Evolutionary conservation across 805 yeast genomes (phyloP), one percentile per base, ranked within the genome.

Genomic region (Cyberlindnera samutprakarnensis): DNA sequence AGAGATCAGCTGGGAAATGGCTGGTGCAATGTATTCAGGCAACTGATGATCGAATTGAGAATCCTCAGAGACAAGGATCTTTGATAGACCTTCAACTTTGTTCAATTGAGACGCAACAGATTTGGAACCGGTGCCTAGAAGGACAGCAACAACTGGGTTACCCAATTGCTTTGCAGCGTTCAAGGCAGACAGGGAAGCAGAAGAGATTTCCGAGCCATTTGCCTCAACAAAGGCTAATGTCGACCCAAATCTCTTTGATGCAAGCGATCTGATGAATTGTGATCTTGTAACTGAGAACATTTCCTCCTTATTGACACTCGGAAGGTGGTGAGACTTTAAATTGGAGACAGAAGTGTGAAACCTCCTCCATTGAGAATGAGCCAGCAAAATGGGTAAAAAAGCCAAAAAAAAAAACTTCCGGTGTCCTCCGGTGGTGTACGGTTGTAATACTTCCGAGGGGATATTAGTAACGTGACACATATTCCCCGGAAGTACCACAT

Each of bases 21-120:
- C 60, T n/a, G 92, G 87, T 6, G 94, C 66, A 28, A 82, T 62
- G 47, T 73, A 72, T 60, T 90, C 98, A 6, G 97, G 92, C 27
- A 86, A 67, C 30, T 72, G 68, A 46, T 78, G 81, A 48, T 78
- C 77, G 46, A 75, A 82, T 37, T 70, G 70, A 2, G 59, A 56
- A 38, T 75, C 75, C 26, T 68, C 60, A 6, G 83, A 79, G 27
- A 77, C 63, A 8, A 82, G 43, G 10, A 82, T 36, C 20, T 50
- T 48, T 12, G 36, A 31, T 11, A 51, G 31, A 2, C 72, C 76
- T 4, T 64, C 59, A 19, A 79, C 59, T 44, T 75, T 70, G 21
- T 75, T 53, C 14, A 78, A 68, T 35, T 62, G 56, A 1, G 70
- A 71, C 10, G 75, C 81, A 9, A 56, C 59, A 39, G 58, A 49